Evolutionary conservation across 2,329 filamentous ascomycete genomes (phyloP).

Genomic region (Sporothrix inflata): DNA sequence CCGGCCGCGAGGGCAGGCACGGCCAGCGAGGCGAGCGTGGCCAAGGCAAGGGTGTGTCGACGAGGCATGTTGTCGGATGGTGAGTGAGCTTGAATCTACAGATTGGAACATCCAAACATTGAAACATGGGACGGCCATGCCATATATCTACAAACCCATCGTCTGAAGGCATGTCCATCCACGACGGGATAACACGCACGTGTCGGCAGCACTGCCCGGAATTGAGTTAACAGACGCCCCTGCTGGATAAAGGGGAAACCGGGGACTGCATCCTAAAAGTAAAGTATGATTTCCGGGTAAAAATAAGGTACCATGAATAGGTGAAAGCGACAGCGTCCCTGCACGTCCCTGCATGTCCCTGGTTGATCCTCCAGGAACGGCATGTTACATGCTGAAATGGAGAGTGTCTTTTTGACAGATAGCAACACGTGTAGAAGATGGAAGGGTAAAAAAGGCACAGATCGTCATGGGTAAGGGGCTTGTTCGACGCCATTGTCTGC

Average conservation of each 20-base stretch:
- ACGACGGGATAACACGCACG: not conserved
- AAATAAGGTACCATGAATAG: not conserved
- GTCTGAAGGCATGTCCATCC: not conserved
- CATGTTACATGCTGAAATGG: not conserved
- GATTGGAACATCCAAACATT: not conserved
- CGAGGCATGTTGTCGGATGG: not conserved
- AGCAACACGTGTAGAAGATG: not conserved
- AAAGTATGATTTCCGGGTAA: slow-evolving; percentile 7
- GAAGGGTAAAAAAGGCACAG: not conserved
- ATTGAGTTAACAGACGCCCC: not conserved
- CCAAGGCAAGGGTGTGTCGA: not conserved
- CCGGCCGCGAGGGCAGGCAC: slow-evolving; percentile 13
- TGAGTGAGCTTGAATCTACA: not conserved
- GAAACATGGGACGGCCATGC: not conserved
- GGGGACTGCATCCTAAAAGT: not conserved
- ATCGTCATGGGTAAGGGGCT: not conserved
- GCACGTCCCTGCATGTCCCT: not conserved
- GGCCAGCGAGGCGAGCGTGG: not conserved
- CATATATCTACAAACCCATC: not conserved
- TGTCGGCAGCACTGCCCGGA: not conserved
- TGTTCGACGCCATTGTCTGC: not conserved
- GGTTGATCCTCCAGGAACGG: not conserved
- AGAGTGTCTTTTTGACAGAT: not conserved
- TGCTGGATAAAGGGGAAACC: not conserved
- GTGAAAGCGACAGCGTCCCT: not conserved